Base-by-base conservation (phyloP, 345 rosid genomes). In the Durio zibethinus region DNA sequence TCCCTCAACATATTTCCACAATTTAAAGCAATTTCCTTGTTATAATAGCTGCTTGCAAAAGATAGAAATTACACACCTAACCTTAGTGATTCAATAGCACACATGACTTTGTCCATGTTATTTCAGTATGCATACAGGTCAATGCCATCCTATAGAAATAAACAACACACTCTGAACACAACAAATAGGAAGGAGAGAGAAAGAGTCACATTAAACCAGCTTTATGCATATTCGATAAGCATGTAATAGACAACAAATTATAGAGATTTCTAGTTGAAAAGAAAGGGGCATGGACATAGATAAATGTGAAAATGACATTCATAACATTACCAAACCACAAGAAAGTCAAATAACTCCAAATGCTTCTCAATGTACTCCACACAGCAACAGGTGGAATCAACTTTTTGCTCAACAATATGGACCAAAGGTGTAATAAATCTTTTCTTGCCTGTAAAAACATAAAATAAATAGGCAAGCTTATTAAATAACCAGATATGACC, bases 1-100 rank as follows among this genome's bases (percentile, higher is more conserved):
- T 93, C 99, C 86, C 98, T 90, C 83, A 95, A 83, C 97, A 93
- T 92, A 81, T 80, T 88, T 86, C 99, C 99, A 77, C 93, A 92
- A 82, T 86, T 89, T 83, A 90, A 79, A 81, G 99, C 98, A 77
- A 92, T 89, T 84, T 95, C 97, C 88, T 93, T 93, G 88, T 92
- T 90, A 75, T 95, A 98, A 83, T 95, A 95, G 84, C 99, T 95
- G 94, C 79, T 86, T 75, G 70, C 66, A 79, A 74, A 53, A 65
- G 67, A 75, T n/a, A 67, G 80, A 50, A 81, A 56, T 33, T 10
- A 20, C 10, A 16, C 43, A 23, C 7, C 61, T 50, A 45, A 76
- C 69, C 42, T 76, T n/a, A n/a, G 70, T 72, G 63, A 50, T 57
- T 72, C 61, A 76, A 45, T 29, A 21, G 15, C 40, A 48, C 42